Base-by-base conservation (phyloP, 805 yeast genomes). In the Metschnikowia santaceciliae region DNA sequence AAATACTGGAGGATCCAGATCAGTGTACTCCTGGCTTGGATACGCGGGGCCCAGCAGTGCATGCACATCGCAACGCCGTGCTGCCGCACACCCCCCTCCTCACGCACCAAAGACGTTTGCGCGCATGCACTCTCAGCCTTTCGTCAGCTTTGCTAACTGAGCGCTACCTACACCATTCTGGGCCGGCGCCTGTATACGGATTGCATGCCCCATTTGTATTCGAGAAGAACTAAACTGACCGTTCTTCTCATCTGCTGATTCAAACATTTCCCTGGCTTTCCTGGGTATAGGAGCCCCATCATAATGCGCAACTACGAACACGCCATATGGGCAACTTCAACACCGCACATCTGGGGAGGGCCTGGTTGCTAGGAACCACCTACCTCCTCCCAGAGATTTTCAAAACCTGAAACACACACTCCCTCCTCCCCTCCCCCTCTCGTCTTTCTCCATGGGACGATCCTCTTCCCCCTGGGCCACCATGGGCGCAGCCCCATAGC, bases 51-150 rank as follows among this genome's bases (percentile, higher is more conserved):
- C 26, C 30, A 20, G 45, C 46, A 26, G 33, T 19, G 46, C 32
- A 42, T 34, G 46, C 46, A 33, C 38, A 30, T 20, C 46, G 46
- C 46, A 42, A 33, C 37, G 46, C 46, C 46, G 46, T 42, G 36
- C 37, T 42, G 46, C 32, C 37, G 32, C 30, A 33, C 15, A 15
- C 15, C 13, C 46, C 46, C 26, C 23, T 42, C 32, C 32, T 33
- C 38, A 32, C 33, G 46, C 46, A 34, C 38, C 38, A 19, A 32
- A 42, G 33, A 42, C 46, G 46, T 42, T 42, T 20, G 37, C 38
- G 36, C 37, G 37, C 38, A 42, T 42, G 46, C 37, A 32, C 38
- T 32, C 46, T 42, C 20, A 20, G 26, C 43, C 42, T 30, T 39
- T 22, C 32, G 32, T 22, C 32, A 39, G 43, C 15, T 8, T n/a